These are phyloP conservation scores for Strobilomyces dryophilus DNA, from an alignment of 768 basidiomycete species.

Conservation along the genomic window DNA sequence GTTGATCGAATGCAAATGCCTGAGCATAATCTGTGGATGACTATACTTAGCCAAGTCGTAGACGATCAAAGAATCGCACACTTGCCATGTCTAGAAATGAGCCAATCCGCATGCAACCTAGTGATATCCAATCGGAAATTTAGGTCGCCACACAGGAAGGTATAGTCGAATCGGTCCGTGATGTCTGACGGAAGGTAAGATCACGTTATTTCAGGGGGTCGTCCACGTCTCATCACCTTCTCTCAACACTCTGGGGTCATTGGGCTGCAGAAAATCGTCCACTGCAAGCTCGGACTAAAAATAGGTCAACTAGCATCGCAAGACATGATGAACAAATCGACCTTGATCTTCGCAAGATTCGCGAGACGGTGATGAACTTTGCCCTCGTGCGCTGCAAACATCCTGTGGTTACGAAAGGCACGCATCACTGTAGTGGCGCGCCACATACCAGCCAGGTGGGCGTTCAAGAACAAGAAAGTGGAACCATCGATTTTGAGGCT, in stretches of 20 bases:
- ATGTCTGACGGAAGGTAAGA: slow-evolving; percentile 43
- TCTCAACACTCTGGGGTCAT: slow-evolving; percentile 61
- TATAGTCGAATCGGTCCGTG: slow-evolving; percentile 85
- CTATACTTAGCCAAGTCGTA: slow-evolving; percentile 5
- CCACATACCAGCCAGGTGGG: slow-evolving; percentile 75
- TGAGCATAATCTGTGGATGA: slow-evolving; percentile 64
- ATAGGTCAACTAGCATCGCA: slow-evolving; percentile 2
- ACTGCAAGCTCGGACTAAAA: slow-evolving; percentile 67
- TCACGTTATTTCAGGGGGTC: neutral
- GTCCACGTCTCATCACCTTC: slow-evolving; percentile 49
- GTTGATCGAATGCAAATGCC: slow-evolving; percentile 88
- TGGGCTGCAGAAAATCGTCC: slow-evolving; percentile 65
- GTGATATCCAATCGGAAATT: slow-evolving; percentile 91
- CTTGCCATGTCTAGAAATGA: slow-evolving; percentile 75
- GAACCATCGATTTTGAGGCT: slow-evolving; percentile 79
- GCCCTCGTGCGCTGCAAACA: slow-evolving; percentile 63
- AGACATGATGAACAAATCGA: slow-evolving; percentile 18
- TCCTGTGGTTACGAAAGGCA: neutral
- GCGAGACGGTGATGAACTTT: slow-evolving; percentile 75
- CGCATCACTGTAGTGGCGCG: neutral
- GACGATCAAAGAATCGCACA: neutral
- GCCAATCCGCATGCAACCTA: slow-evolving; percentile 91
- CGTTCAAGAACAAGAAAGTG: slow-evolving; percentile 85
- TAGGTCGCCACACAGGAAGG: slow-evolving; percentile 87
- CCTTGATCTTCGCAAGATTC: slow-evolving; percentile 89